phyloP scores from a whole-genome alignment of 495 filamentous ascomycete genomes.

The Penicillium turbatum region DNA sequence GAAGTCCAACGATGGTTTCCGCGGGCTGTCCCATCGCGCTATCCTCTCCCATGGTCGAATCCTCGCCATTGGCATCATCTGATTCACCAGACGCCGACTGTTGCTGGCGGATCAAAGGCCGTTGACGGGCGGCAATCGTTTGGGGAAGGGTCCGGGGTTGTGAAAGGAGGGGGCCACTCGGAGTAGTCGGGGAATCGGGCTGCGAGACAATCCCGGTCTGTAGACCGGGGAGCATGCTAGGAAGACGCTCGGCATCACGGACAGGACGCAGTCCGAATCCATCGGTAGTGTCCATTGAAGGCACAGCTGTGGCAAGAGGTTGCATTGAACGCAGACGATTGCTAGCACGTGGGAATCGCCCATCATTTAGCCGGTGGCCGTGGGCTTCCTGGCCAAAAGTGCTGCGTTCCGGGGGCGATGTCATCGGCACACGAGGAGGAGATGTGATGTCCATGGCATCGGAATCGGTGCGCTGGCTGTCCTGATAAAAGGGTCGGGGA shows the following conservation, averaged over 20 bases:
- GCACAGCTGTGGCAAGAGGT: constrained; percentile 62
- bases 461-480: constrained; percentile 44
- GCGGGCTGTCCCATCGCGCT: constrained; percentile 55
- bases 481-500: constrained; percentile 53
- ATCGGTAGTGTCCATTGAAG: constrained; percentile 69
- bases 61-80: constrained; percentile 81
- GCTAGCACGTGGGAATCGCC: constrained; percentile 42
- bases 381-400: constrained; percentile 54
- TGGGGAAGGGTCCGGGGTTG: constrained; percentile 42
- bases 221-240: constrained; percentile 74
- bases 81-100: constrained; percentile 81
- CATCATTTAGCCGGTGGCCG: constrained; percentile 54
- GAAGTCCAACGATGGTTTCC: constrained; percentile 73
- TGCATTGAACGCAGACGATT: constrained; percentile 57
- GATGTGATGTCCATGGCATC: constrained; percentile 59
- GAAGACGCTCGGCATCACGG: constrained; percentile 79
- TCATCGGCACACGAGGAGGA: constrained; percentile 62
- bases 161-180: constrained; percentile 60
- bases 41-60: constrained; percentile 60
- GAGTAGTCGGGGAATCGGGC: constrained; percentile 90
- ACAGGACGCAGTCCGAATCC: constrained; percentile 74
- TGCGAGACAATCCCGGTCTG: constrained; percentile 74
- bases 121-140: constrained; percentile 45
- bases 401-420: constrained; percentile 70
- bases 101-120: constrained; percentile 83